These are phyloP conservation scores for Wilcoxina mikolae DNA, from an alignment of 495 filamentous ascomycete genomes.

Conservation along the genomic window DNA sequence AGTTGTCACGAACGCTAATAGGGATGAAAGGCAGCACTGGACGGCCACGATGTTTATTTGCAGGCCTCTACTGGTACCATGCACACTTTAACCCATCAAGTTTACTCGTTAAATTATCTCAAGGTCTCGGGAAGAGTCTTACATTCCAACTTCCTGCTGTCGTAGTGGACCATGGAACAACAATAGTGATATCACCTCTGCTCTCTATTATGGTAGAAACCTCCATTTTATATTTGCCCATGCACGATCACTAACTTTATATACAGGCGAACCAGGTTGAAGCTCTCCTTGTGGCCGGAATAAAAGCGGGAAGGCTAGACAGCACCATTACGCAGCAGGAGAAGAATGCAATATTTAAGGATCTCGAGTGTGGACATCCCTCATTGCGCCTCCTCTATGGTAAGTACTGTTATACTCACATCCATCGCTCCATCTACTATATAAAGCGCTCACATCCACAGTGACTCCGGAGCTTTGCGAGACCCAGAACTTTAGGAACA, in stretches of 20 bases:
- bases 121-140: conserved; percentile 57
- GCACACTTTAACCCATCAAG: conserved; percentile 40
- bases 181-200: conserved; percentile 79
- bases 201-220: conserved; percentile 67
- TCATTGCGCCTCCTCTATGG: conserved; percentile 63
- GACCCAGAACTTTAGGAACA: conserved; percentile 59
- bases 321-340: conserved; percentile 54
- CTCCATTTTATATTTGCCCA: too few relatives aligned
- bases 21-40: conserved; percentile 41
- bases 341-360: conserved; percentile 52
- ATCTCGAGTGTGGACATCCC: conserved; percentile 78
- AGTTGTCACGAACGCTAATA: neutral
- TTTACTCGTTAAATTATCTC: neutral
- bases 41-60: conserved; percentile 81
- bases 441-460: too few relatives aligned
- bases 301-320: conserved; percentile 75
- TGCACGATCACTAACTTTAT: neutral
- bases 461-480: conserved; percentile 85
- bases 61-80: conserved; percentile 63
- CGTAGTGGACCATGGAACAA: conserved; percentile 47
- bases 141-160: conserved; percentile 91
- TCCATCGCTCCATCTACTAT: too few relatives aligned
- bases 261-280: conserved; percentile 76
- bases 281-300: conserved; percentile 53
- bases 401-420: conserved; percentile 3